phyloP scores from a whole-genome alignment of 345 rosid genomes.

The Brassica incana region DNA sequence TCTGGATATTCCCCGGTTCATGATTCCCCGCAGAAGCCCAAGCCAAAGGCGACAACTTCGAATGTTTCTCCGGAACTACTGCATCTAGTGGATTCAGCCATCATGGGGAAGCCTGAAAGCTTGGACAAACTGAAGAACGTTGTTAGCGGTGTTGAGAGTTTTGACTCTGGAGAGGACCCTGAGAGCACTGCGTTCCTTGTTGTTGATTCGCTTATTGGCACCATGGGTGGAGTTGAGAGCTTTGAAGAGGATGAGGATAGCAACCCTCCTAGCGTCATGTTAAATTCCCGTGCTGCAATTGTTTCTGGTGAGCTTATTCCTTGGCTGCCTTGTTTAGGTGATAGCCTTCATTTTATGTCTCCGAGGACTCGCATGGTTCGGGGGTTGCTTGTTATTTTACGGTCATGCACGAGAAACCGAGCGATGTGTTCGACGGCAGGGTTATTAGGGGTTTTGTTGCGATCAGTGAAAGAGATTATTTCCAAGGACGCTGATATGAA shows the following conservation, averaged over 20 bases:
- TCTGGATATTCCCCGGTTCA: slow-evolving; percentile 56
- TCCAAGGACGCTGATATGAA: slow-evolving; percentile 57
- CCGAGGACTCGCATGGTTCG: slow-evolving; percentile 90
- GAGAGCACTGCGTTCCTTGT: slow-evolving; percentile 81
- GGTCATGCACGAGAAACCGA: slow-evolving; percentile 98
- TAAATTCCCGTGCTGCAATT: slow-evolving; percentile 94
- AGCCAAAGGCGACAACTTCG: slow-evolving; percentile 74
- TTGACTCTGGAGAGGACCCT: slow-evolving; percentile 72
- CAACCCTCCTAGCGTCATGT: slow-evolving; percentile 98
- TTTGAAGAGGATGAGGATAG: slow-evolving; percentile 92
- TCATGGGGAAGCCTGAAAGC: slow-evolving; percentile 97
- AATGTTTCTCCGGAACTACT: slow-evolving; percentile 96
- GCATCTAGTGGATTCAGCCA: slow-evolving; percentile 98
- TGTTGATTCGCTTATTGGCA: slow-evolving; percentile 95
- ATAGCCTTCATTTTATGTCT: slow-evolving; percentile 70
- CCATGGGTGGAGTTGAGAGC: slow-evolving; percentile 99
- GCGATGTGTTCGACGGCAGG: slow-evolving; percentile 98
- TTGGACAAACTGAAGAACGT: slow-evolving; percentile 83
- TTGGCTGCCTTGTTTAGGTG: slow-evolving; percentile 81
- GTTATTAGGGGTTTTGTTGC: slow-evolving; percentile 78
- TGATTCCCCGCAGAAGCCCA: slow-evolving; percentile 60
- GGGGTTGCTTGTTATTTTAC: slow-evolving; percentile 88
- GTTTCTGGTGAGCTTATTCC: slow-evolving; percentile 96
- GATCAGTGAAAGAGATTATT: slow-evolving; percentile 79
- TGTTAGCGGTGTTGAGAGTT: slow-evolving; percentile 73